phyloP scores from a whole-genome alignment of 2,329 filamentous ascomycete genomes.

The Aureobasidium subglaciale region DNA sequence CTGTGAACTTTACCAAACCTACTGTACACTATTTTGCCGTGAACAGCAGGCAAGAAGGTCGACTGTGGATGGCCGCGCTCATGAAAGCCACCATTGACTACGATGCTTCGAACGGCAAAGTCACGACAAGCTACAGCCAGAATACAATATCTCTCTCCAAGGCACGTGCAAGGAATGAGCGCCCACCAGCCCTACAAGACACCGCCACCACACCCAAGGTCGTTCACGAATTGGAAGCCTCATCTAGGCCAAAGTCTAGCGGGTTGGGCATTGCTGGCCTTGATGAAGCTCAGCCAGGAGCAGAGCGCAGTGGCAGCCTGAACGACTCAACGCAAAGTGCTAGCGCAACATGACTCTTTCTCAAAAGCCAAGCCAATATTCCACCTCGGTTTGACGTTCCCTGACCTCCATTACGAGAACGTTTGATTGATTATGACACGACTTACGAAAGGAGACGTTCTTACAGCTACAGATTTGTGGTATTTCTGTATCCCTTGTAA shows the following conservation, averaged over 20 bases:
- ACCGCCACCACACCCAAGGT: background rate
- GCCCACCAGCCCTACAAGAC: constrained; percentile 71
- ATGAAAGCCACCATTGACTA: constrained; percentile 99
- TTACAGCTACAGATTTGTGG: constrained; percentile 7
- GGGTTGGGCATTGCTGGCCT: constrained; percentile 24
- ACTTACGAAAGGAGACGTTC: constrained; percentile 3
- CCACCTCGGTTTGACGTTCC: background rate
- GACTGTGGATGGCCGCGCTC: constrained; percentile 94
- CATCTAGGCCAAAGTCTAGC: background rate
- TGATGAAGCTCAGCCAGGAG: constrained; percentile 12
- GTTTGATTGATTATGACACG: constrained; percentile 6
- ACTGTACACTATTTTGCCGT: constrained; percentile 97
- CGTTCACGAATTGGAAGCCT: background rate
- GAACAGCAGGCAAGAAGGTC: constrained; percentile 77
- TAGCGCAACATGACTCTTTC: background rate
- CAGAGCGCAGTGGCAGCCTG: background rate
- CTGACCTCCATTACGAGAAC: no score
- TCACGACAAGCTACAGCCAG: constrained; percentile 91
- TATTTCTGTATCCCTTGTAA: constrained; percentile 12
- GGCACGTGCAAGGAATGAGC: constrained; percentile 77
- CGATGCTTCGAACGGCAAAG: constrained; percentile 61
- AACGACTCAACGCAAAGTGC: background rate
- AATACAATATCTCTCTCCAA: constrained; percentile 92
- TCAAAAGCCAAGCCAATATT: no score
- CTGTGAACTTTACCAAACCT: constrained; percentile 95